Evolutionary conservation across 2,329 filamentous ascomycete genomes (phyloP), one percentile per base, ranked within the genome.

Genomic region (Aureobasidium lini): DNA sequence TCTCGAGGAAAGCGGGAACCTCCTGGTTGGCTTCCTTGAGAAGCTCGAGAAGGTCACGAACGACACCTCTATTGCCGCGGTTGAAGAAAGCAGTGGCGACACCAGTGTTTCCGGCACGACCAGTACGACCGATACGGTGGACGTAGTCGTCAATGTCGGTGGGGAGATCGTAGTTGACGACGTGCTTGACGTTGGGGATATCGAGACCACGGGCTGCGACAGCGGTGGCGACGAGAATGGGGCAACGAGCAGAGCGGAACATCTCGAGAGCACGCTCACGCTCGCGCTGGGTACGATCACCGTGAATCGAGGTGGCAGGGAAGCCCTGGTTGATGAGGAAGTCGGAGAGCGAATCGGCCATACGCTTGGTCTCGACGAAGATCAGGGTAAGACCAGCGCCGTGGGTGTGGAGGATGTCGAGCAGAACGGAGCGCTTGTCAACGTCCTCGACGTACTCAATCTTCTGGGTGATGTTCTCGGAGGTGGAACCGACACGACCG

Each of bases 391-490:
- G 82, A 70, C 92, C 92, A 62, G 79, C 88, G 61, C 87, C 89
- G 69, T 96, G 90, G 43, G 90, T 96, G 82, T 97, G 93, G 59
- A 99, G 86, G 66, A 99, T 97, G 70, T 99, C 94, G 62, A 99
- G 84, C 50, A 99, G 85, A 64, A 97, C 92, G 60, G 94, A 97
- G 73, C 92, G 91, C 86, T 99, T 99, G 83, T 99, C 94, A 64
- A 84, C 78, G 69, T 97, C 94, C 79, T 97, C 93, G 62, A 97
- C 89, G 68, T 97, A 97, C 78, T 97, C 93, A 59, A 99, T 85
- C 82, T 95, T 96, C 77, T 99, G 94, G 59, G 94, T 97, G 64
- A 99, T 97, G 83, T 97, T 99, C 84, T 97, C 93, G n/a, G 94
- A 97, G 34, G 94, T 97, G 54, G 94, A 97, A 76, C 94, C 94